A percentile compares a stretch with the other conserved stretches of the same genome.
Conservation (phyloP, 306 rosid genomes). For the Cucurbita maxima region DNA sequence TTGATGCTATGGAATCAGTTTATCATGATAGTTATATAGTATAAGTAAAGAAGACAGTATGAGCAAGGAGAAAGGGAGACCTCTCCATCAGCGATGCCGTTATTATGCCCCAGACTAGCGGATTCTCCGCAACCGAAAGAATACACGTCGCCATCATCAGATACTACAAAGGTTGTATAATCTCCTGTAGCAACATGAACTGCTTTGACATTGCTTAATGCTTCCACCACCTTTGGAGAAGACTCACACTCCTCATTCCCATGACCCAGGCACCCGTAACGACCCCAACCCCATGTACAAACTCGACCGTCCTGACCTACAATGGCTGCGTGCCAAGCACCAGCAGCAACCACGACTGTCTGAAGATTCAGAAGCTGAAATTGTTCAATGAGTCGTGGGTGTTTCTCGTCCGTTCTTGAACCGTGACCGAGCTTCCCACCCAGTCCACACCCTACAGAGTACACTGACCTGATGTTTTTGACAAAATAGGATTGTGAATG, state of each 20-base stretch:
- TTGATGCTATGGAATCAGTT: background rate
- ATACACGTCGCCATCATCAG: slow-evolving; percentile 71
- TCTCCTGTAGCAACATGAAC: slow-evolving; percentile 88
- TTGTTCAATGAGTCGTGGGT: slow-evolving; percentile 66
- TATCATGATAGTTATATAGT: background rate
- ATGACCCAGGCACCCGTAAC: slow-evolving; percentile 91
- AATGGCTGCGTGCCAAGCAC: slow-evolving; percentile 99
- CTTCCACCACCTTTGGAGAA: slow-evolving; percentile 71
- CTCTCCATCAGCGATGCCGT: slow-evolving; percentile 36
- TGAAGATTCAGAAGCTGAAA: slow-evolving; percentile 59
- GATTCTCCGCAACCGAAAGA: slow-evolving; percentile 96
- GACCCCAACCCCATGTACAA: slow-evolving; percentile 99
- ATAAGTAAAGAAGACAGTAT: slow-evolving; percentile 3
- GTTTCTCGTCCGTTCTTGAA: slow-evolving; percentile 62
- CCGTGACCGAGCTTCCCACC: slow-evolving; percentile 99
- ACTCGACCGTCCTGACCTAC: slow-evolving; percentile 90
- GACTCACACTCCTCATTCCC: slow-evolving; percentile 88
- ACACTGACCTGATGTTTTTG: slow-evolving; percentile 56
- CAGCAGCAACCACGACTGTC: slow-evolving; percentile 80
- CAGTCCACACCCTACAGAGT: slow-evolving; percentile 94
- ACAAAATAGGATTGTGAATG: background rate
- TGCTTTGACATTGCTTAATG: slow-evolving; percentile 59
- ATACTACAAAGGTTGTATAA: slow-evolving; percentile 81
- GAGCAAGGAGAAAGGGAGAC: slow-evolving; percentile 22
- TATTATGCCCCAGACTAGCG: slow-evolving; percentile 83